These are phyloP conservation scores for Mycena chlorophos DNA, from an alignment of 768 basidiomycete species.

Conservation along the genomic window DNA sequence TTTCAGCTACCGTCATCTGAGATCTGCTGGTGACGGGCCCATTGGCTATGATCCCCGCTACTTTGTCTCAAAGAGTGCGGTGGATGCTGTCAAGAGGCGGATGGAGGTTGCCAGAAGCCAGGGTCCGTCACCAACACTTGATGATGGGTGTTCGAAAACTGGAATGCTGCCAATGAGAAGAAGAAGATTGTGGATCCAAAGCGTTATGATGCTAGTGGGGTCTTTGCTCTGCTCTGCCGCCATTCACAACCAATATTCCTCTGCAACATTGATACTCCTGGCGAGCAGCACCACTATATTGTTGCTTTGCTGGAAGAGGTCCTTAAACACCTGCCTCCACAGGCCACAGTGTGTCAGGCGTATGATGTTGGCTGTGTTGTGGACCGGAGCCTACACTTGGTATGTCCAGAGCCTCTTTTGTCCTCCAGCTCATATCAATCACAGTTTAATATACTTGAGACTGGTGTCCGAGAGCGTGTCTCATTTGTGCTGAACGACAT, in stretches of 20 bases:
- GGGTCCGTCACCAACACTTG: conserved; percentile 35
- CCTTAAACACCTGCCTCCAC: conserved; percentile 28
- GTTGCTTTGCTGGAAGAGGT: conserved; percentile 35
- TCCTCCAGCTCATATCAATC: conserved; percentile 3
- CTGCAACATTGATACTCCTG: conserved; percentile 40
- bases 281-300: conserved; percentile 40
- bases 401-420: conserved; percentile 17
- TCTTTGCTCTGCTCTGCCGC: conserved; percentile 40
- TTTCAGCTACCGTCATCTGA: conserved; percentile 39
- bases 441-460: conserved; percentile 16
- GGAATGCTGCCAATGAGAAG: conserved; percentile 34
- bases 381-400: conserved; percentile 30
- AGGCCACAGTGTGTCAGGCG: conserved; percentile 27
- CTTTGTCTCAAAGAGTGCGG: conserved; percentile 35
- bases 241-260: conserved; percentile 39
- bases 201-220: conserved; percentile 34
- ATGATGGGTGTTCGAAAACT: conserved; percentile 23
- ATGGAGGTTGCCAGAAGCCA: conserved; percentile 28
- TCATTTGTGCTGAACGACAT: conserved; percentile 30
- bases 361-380: conserved; percentile 40
- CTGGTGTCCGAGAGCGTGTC: conserved; percentile 18
- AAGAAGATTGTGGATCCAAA: conserved; percentile 27
- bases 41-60: conserved; percentile 32
- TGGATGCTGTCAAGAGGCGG: conserved; percentile 32
- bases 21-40: conserved; percentile 32